These are phyloP conservation scores for Colletotrichum horii DNA, from an alignment of 2,329 filamentous ascomycete species.

Conservation along the genomic window DNA sequence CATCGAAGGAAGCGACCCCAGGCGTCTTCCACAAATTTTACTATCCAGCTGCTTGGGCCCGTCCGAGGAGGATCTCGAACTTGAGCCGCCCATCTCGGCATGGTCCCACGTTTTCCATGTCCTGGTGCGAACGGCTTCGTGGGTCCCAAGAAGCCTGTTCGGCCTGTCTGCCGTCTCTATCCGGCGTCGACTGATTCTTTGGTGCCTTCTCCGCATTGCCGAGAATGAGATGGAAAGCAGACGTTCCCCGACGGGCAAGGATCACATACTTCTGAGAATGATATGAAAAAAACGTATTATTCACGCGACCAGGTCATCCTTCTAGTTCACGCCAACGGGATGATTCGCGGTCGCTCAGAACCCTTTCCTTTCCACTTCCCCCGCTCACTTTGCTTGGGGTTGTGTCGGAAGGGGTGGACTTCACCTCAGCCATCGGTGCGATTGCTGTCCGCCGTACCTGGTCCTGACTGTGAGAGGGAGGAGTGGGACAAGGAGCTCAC, in stretches of 20 bases:
- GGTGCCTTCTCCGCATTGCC: background rate
- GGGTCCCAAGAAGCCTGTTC: background rate
- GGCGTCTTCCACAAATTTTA: background rate
- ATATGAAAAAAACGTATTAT: conserved; percentile 76
- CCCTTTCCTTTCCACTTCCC: background rate
- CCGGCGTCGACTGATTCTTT: background rate
- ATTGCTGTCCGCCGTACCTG: background rate
- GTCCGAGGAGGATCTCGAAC: background rate
- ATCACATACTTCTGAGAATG: conserved; percentile 69
- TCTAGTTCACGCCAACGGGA: background rate
- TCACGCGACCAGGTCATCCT: conserved; percentile 7
- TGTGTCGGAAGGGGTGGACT: background rate
- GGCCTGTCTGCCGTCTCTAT: background rate
- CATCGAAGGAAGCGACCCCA: background rate
- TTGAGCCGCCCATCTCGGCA: background rate
- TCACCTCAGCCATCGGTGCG: background rate
- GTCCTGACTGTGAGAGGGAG: background rate
- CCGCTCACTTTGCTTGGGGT: background rate
- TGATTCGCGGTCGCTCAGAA: background rate
- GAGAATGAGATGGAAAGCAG: background rate
- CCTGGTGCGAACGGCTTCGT: background rate
- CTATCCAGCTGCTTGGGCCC: background rate
- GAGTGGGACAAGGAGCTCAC: background rate
- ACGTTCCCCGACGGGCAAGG: too few species aligned
- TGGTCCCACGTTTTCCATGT: background rate